Evolutionary conservation across 2,329 filamentous ascomycete species (phyloP).

Genomic region (Xylariaceae sp.): DNA sequence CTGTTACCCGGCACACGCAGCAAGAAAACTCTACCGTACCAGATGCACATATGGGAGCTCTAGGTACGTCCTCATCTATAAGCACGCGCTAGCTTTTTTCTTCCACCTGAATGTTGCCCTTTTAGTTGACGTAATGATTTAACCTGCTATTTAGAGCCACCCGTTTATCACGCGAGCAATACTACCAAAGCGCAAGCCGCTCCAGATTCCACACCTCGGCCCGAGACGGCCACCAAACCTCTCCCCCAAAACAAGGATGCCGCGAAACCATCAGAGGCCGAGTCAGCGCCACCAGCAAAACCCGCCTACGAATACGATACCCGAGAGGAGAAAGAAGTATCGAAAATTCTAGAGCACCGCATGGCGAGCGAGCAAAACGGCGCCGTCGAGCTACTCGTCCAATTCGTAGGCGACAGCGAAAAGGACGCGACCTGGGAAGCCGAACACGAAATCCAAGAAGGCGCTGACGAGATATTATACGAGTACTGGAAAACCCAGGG

Average conservation of each 20-base stretch:
- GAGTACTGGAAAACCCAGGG: conserved; percentile 32
- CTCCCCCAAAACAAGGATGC: conserved; percentile 16
- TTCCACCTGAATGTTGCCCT: not conserved
- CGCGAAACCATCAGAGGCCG: conserved; percentile 7
- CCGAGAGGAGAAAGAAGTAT: conserved; percentile 27
- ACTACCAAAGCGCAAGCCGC: not conserved
- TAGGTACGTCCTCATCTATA: conserved; percentile 17
- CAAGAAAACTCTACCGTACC: conserved; percentile 18
- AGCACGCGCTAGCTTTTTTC: not conserved
- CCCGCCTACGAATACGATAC: conserved; percentile 15
- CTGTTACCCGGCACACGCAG: conserved; percentile 16
- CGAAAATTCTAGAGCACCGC: conserved; percentile 26
- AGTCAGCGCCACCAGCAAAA: not conserved
- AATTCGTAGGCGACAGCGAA: conserved; percentile 28
- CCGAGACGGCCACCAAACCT: conserved; percentile 6
- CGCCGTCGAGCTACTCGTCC: conserved; percentile 30
- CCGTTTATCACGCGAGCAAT: conserved; percentile 1
- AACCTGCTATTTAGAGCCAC: conserved; percentile 6
- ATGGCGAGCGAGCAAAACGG: conserved; percentile 20
- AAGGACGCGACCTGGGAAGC: conserved; percentile 31
- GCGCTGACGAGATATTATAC: conserved; percentile 31
- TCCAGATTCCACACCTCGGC: conserved; percentile 2
- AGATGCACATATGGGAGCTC: conserved; percentile 27
- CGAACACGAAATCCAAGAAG: conserved; percentile 33
- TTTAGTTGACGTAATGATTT: not conserved